Conservation (phyloP, 1,284 basidiomycete species). For the Pterulicium gracile region DNA sequence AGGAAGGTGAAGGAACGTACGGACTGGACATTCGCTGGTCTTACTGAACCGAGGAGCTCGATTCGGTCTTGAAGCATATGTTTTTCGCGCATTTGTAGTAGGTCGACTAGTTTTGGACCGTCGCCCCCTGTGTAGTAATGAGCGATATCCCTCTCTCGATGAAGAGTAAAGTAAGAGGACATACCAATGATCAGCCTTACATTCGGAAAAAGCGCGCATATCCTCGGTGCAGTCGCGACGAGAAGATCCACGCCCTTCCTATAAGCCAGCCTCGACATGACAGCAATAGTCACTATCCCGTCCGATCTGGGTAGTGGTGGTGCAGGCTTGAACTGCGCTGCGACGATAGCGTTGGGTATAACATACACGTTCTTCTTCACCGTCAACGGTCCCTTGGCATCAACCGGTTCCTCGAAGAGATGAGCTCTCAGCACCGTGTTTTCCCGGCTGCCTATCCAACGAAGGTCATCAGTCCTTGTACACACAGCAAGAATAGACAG, state of each 20-base stretch:
- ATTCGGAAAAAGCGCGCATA: conserved; percentile 78
- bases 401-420: conserved; percentile 40
- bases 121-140: conserved; percentile 56
- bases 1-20: conserved; percentile 29
- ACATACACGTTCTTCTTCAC: conserved; percentile 71
- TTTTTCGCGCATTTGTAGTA: conserved; percentile 94
- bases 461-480: conserved; percentile 3
- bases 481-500: background rate
- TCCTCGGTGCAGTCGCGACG: conserved; percentile 82
- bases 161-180: conserved; percentile 14
- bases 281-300: conserved; percentile 77
- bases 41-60: conserved; percentile 75
- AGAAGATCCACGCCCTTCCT: conserved; percentile 96
- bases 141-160: conserved; percentile 1
- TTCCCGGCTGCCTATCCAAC: conserved; percentile 51
- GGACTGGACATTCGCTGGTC: conserved; percentile 73
- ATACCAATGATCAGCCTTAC: conserved; percentile 83
- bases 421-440: conserved; percentile 89
- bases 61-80: conserved; percentile 85
- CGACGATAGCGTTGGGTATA: conserved; percentile 91
- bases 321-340: conserved; percentile 73
- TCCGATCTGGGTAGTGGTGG: background rate
- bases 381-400: conserved; percentile 28
- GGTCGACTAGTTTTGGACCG: conserved; percentile 90
- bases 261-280: conserved; percentile 92